A percentile compares a stretch with the other conserved stretches of the same genome.
Evolutionary conservation across 2,329 filamentous ascomycete species (phyloP).

Genomic region (Dendrostoma leiphaemia): DNA sequence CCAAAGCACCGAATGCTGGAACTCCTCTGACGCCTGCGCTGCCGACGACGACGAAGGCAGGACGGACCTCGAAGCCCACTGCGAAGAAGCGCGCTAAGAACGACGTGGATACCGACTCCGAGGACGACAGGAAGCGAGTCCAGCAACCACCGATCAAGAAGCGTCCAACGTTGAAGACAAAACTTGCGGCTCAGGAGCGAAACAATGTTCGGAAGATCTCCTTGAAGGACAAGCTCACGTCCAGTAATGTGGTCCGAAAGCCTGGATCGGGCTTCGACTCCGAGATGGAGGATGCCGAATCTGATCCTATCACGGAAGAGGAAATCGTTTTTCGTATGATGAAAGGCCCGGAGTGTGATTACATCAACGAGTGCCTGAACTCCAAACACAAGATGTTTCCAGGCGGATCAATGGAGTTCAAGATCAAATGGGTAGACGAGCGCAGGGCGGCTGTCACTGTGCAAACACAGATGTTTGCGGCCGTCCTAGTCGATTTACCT

Average conservation of each 20-base stretch:
- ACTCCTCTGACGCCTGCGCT: slow-evolving; percentile 19
- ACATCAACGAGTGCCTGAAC: slow-evolving; percentile 46
- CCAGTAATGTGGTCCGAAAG: slow-evolving; percentile 46
- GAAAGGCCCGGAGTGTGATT: slow-evolving; percentile 82
- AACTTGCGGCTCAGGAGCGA: slow-evolving; percentile 31
- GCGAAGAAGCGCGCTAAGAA: slow-evolving; percentile 62
- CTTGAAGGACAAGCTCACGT: slow-evolving; percentile 36
- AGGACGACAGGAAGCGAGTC: slow-evolving; percentile 20
- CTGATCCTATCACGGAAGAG: slow-evolving; percentile 84
- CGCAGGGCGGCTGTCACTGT: slow-evolving; percentile 72
- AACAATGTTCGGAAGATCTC: slow-evolving; percentile 39
- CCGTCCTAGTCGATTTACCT: slow-evolving; percentile 77
- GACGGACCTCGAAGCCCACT: slow-evolving; percentile 57
- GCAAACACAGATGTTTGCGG: slow-evolving; percentile 70
- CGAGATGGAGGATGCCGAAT: slow-evolving; percentile 86
- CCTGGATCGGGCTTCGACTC: slow-evolving; percentile 93
- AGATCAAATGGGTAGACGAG: slow-evolving; percentile 77
- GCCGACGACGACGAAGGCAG: slow-evolving; percentile 55
- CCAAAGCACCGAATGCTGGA: slow-evolving; percentile 30
- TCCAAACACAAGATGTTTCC: slow-evolving; percentile 17
- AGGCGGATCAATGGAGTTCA: slow-evolving; percentile 74
- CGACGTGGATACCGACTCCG: slow-evolving; percentile 49
- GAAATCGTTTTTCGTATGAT: slow-evolving; percentile 87
- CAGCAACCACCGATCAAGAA: slow-evolving; percentile 28
- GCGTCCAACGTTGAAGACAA: slow-evolving; percentile 23